A percentile compares a stretch with the other conserved stretches of the same genome.
Conservation (phyloP, 331 rosid species). For the Cucumis variabilis region DNA sequence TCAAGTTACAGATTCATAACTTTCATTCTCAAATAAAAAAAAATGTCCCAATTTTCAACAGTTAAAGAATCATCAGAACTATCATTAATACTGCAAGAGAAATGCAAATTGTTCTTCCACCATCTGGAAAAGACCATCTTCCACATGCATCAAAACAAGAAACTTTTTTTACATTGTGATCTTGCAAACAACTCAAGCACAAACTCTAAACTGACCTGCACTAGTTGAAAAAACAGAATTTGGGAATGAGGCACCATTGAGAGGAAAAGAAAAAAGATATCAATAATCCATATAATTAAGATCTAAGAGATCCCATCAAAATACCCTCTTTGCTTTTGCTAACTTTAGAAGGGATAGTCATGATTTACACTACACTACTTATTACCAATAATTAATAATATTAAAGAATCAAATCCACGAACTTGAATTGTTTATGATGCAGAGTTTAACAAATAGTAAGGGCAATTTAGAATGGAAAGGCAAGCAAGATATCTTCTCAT, state of each 20-base stretch:
- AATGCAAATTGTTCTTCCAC: constrained; percentile 25
- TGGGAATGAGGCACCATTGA: neutral
- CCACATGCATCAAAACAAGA: no score
- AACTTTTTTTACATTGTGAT: no score
- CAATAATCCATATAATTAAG: constrained; percentile 10
- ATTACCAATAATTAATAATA: constrained; percentile 4
- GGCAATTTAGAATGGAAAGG: neutral
- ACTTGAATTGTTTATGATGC: neutral
- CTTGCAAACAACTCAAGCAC: no score
- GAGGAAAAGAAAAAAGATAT: neutral
- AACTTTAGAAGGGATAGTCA: constrained; percentile 3
- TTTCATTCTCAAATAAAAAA: neutral
- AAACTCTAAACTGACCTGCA: constrained; percentile 42
- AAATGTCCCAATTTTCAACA: neutral
- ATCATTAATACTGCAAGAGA: constrained; percentile 27
- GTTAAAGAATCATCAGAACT: constrained; percentile 35
- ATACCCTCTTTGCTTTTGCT: neutral
- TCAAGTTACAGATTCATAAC: constrained; percentile 27
- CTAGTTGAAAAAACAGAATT: constrained; percentile 35
- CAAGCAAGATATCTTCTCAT: neutral
- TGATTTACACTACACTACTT: constrained; percentile 9
- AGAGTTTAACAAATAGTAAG: neutral
- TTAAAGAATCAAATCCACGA: neutral
- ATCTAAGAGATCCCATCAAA: constrained; percentile 28
- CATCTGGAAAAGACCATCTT: constrained; percentile 34